Evolutionary conservation across 805 yeast genomes (phyloP), one percentile per base, ranked within the genome.

Genomic region (Starmerella riodocensis): DNA sequence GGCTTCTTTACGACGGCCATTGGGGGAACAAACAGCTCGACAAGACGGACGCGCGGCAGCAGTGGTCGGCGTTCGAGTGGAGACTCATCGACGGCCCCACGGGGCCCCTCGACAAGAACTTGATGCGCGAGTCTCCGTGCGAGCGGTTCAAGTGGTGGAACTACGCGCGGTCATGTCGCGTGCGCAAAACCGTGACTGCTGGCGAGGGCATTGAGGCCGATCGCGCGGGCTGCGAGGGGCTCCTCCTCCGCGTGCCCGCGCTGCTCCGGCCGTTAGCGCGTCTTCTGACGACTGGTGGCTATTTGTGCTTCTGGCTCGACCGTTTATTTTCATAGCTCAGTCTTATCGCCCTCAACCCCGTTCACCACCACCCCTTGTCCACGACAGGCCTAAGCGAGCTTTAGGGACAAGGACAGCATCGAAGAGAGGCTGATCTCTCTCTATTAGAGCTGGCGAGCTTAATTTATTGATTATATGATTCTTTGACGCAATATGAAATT

Each of bases 121-220:
- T 91, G 39, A 58, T 67, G 35, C 66, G 98, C 31, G 57, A 62
- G 1, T 69, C 73, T 13, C 76, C 91, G 1, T 88, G 98, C 56
- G 93, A 85, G 55, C 62, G 86, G 26, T 66, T 74, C 45, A 85
- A 83, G 56, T 84, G 95, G 95, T 88, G 94, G 91, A 86, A 88
- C 54, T 67, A 83, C 50, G 71, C 83, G 74, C 69, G 73, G 41
- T 78, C 84, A 2, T 88, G 98, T 61, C 79, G 79, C 9, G 74
- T 86, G 6, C 65, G 94, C 41, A 66, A 72, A 39, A 73, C 74
- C 50, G 71, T 78, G 38, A 75, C 79, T 46, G 72, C 78, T 65
- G 97, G 96, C 0, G 73, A 78, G 48, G 97, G 97, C 3, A 71
- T 83, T 8, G 96, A 88, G 24, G 48, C 53, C 4, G 47, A 49